These are phyloP conservation scores for Candida montana DNA, from an alignment of 805 yeast genomes.

Conservation along the genomic window DNA sequence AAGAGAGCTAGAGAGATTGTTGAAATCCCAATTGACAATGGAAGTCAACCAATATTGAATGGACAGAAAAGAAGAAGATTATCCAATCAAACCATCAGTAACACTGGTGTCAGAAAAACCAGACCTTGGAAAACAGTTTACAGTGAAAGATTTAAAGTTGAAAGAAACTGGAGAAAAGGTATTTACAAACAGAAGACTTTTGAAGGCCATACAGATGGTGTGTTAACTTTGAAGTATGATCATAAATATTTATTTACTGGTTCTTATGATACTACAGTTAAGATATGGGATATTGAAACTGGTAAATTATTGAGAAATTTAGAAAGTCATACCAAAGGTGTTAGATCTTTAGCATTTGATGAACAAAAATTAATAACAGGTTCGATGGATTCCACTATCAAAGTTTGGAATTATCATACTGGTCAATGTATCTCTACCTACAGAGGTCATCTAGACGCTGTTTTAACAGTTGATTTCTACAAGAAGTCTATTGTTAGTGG, in stretches of 20 bases:
- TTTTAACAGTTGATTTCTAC: conserved; percentile 75
- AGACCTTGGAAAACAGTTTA: conserved; percentile 97
- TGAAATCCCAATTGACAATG: conserved; percentile 9
- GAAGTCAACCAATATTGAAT: conserved; percentile 10
- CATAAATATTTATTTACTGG: conserved; percentile 83
- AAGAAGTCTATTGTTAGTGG: conserved; percentile 86
- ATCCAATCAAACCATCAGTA: conserved; percentile 19
- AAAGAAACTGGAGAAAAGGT: conserved; percentile 92
- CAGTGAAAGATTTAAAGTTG: conserved; percentile 84
- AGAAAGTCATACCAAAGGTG: conserved; percentile 85
- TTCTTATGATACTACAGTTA: conserved; percentile 83
- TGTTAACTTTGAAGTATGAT: conserved; percentile 81
- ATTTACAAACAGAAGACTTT: conserved; percentile 57
- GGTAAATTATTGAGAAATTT: conserved; percentile 75
- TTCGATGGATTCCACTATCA: conserved; percentile 83
- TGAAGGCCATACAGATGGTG: conserved; percentile 81
- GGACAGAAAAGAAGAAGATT: conserved; percentile 23
- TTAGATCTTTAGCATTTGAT: conserved; percentile 80
- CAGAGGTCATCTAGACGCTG: conserved; percentile 86
- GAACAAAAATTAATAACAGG: conserved; percentile 87
- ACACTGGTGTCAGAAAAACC: conserved; percentile 33
- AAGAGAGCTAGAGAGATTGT: conserved; percentile 55
- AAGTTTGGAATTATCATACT: conserved; percentile 93
- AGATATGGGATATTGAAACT: conserved; percentile 86
- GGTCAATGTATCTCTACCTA: conserved; percentile 94